phyloP scores from a whole-genome alignment of 1,284 basidiomycete genomes.

The Cryptococcus sp. region DNA sequence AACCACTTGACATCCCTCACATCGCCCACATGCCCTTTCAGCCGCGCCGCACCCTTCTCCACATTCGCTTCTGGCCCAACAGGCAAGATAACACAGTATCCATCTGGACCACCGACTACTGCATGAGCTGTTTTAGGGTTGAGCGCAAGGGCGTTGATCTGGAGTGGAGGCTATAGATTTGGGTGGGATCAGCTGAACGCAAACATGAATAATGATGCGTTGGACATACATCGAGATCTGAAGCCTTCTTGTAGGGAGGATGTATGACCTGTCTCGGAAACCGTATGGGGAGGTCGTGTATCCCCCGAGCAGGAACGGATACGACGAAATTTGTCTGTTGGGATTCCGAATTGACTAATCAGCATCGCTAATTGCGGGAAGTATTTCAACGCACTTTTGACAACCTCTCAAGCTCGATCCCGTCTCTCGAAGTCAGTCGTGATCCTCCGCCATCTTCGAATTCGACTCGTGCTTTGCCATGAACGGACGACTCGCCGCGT shows the following conservation, averaged over 20 bases:
- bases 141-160: slow-evolving; percentile 47
- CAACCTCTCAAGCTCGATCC: slow-evolving; percentile 34
- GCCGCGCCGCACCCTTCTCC: slow-evolving; percentile 23
- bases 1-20: slow-evolving; percentile 51
- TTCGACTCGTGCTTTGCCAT: slow-evolving; percentile 44
- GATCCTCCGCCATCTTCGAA: slow-evolving; percentile 34
- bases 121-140: slow-evolving; percentile 39
- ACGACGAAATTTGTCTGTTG: slow-evolving; percentile 40
- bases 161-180: slow-evolving; percentile 35
- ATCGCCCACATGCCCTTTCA: slow-evolving; percentile 56
- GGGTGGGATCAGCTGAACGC: not conserved
- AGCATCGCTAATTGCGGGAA: not conserved
- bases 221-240: slow-evolving; percentile 32
- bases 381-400: slow-evolving; percentile 33
- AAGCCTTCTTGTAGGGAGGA: slow-evolving; percentile 39
- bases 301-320: slow-evolving; percentile 30
- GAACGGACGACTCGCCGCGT: slow-evolving; percentile 36
- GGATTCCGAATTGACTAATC: not conserved
- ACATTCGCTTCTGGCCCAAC: slow-evolving; percentile 12
- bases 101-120: slow-evolving; percentile 52
- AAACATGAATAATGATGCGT: not conserved
- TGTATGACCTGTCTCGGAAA: slow-evolving; percentile 47
- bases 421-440: slow-evolving; percentile 28
- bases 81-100: slow-evolving; percentile 46
- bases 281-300: slow-evolving; percentile 27